Evolutionary conservation across 805 yeast species (phyloP), one percentile per base, ranked within the genome.

Genomic region (Candida jianshihensis): DNA sequence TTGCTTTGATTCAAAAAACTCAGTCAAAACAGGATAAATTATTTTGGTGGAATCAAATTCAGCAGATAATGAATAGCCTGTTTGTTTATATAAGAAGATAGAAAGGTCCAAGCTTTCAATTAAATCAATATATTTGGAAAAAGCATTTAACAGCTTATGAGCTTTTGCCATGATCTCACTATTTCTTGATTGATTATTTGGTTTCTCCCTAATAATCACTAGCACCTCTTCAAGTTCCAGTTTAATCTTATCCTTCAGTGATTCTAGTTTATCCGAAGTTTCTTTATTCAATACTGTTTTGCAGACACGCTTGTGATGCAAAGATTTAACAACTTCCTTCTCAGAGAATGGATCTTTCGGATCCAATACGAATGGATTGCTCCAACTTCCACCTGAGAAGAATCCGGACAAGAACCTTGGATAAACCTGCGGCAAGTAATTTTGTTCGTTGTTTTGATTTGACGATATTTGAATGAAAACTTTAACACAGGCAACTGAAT

Each of bases 331-430:
- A 37, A 48, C 48, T 46, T 32, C 64, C 49, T 30, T 52, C 4
- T 47, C 47, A 12, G 47, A 40, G 36, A 48, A 49, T n/a, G 56
- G 58, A 27, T 50, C 53, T 24, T 41, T 41, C 18, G 55, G 53
- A 29, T 56, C 55, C n/a, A 66, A 54, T 44, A 75, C 72, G 45
- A 80, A 79, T 19, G 84, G 85, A 48, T 81, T 81, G 33, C 74
- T 71, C 81, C 88, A 82, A 41, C 79, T 78, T n/a, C 89, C 90
- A 14, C 88, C 90, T 46, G 78, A 78, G 53, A 78, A 82, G 37
- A 72, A 75, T 20, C 77, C 76, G 29, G 70, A 66, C 15, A 83
- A 58, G 48, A 82, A 79, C 40, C 92, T 65, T 8, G 92, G 88
- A 44, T 78, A 74, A 2, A 78, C 60, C 51, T 81, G 81, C 0